Percentiles rank a stretch among this genome's conserved stretches.
These are phyloP conservation scores for Antitrichia curtipendula DNA, from an alignment of 225 moss, liverwort and hornwort species.

Conservation along the genomic window DNA sequence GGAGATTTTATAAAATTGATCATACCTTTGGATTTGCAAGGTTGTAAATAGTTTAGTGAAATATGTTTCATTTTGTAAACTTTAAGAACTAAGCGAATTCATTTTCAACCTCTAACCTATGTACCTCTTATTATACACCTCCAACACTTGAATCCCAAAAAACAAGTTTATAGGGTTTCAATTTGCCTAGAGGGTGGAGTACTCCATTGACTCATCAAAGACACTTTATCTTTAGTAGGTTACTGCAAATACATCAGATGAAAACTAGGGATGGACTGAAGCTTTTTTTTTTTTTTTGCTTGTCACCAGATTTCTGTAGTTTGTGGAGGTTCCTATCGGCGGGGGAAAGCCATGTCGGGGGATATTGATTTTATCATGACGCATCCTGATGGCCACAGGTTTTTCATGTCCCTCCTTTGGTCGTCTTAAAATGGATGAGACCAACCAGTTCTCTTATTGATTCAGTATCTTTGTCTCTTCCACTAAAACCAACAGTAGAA, in stretches of 20 bases:
- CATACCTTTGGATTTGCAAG: neutral
- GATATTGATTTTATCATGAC: slow-evolving; percentile 93
- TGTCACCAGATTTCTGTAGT: slow-evolving; percentile 49
- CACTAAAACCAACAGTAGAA: neutral
- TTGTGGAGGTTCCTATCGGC: slow-evolving; percentile 92
- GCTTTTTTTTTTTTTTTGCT: neutral
- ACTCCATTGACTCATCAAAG: neutral
- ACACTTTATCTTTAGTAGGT: neutral
- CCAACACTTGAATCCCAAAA: neutral
- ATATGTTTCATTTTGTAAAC: neutral
- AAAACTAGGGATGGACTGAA: neutral
- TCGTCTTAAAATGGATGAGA: neutral
- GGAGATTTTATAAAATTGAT: neutral
- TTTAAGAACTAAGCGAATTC: neutral
- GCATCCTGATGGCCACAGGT: slow-evolving; percentile 92
- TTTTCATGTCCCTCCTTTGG: neutral
- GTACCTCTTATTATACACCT: neutral
- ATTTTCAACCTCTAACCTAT: neutral
- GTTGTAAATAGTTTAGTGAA: neutral
- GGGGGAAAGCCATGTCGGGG: slow-evolving; percentile 69
- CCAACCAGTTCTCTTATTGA: neutral
- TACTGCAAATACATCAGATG: neutral
- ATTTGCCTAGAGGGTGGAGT: neutral
- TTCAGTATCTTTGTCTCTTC: neutral
- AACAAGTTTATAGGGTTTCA: neutral